phyloP scores from a whole-genome alignment of 371 early-diverging fungal species.

The Syncephalastrum monosporum region DNA sequence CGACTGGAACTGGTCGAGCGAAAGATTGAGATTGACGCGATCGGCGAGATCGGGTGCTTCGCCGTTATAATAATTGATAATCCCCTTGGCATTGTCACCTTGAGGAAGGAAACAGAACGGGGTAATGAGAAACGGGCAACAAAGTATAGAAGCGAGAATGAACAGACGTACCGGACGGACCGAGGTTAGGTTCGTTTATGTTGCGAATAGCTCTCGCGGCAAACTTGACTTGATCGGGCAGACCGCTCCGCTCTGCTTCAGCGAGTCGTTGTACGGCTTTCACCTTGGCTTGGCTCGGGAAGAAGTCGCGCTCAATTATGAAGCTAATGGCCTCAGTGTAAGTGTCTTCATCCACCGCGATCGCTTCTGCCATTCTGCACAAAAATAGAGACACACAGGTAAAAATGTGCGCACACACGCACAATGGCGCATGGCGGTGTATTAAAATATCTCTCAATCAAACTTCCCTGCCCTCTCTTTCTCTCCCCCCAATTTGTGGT shows the following conservation, averaged over 20 bases:
- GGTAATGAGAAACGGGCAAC: not conserved
- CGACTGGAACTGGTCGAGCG: slow-evolving; percentile 69
- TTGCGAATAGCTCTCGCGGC: too few species aligned
- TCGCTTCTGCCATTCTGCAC: slow-evolving; percentile 18
- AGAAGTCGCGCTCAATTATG: slow-evolving; percentile 87
- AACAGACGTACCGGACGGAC: not conserved
- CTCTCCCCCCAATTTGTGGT: too few species aligned
- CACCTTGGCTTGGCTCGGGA: slow-evolving; percentile 71
- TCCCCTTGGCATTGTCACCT: not conserved
- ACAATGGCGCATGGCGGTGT: not conserved
- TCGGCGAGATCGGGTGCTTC: slow-evolving; percentile 29
- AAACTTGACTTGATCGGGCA: too few species aligned
- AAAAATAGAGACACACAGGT: not conserved
- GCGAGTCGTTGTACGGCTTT: slow-evolving; percentile 26
- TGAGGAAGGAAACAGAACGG: not conserved
- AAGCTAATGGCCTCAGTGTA: slow-evolving; percentile 75
- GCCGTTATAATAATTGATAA: slow-evolving; percentile 34
- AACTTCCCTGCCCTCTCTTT: too few species aligned
- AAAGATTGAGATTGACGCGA: slow-evolving; percentile 40
- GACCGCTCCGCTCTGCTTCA: slow-evolving; percentile 1
- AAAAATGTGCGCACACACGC: not conserved
- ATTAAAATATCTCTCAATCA: too few species aligned
- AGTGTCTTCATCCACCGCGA: slow-evolving; percentile 73
- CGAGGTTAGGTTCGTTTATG: slow-evolving; percentile 5
- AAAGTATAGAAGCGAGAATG: too few species aligned